Base-by-base conservation (phyloP, 2,329 filamentous ascomycete genomes). In the Aspergillus sp. region DNA sequence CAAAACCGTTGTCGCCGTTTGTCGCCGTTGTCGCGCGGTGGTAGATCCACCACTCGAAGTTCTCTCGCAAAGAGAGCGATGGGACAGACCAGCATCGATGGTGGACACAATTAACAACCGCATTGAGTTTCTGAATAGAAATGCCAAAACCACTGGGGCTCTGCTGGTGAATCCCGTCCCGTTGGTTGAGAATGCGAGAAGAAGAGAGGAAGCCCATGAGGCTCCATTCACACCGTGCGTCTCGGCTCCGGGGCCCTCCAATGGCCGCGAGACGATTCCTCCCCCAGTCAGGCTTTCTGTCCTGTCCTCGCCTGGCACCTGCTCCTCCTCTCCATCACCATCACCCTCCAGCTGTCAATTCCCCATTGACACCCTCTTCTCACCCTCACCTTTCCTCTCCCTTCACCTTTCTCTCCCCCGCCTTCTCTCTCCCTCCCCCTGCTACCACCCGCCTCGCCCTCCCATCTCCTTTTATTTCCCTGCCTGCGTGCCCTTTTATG, bases 221-320 rank as follows among this genome's bases (percentile, higher is more conserved):
- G 56, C 56, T 58, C 54, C 45, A 56, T 49, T 53, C 44, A 33
- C 37, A 51, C 33, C 33, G 47, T 53, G 49, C 47, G 45, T 58
- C 56, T 54, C 56, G 59, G 58, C 55, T 61, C 53, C 57, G 59
- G 50, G 19, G 39, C 44, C 57, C 37, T 57, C 56, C 53, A 57
- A 61, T 61, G 56, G 53, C 42, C 56, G 53, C 39, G 41, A 49
- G 55, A 56, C 50, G 47, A 61, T 45, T 55, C 57, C 50, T 54
- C 50, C 50, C 57, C 57, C n/a, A 33, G 50, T 52, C 62, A 52
- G 60, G 45, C 56, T 59, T 56, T 62, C 60, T 64, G 63, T 64
- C 63, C 63, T 59, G 34, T 37, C 34, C 12, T 30, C 27, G 27
- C 27, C 27, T 30, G 34, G 12, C 13, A n/a, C 44, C 40, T 57